Evolutionary conservation across 108 stramenopile species (phyloP), one percentile per base, ranked within the genome.

Genomic region (Skeletonema menzelii): DNA sequence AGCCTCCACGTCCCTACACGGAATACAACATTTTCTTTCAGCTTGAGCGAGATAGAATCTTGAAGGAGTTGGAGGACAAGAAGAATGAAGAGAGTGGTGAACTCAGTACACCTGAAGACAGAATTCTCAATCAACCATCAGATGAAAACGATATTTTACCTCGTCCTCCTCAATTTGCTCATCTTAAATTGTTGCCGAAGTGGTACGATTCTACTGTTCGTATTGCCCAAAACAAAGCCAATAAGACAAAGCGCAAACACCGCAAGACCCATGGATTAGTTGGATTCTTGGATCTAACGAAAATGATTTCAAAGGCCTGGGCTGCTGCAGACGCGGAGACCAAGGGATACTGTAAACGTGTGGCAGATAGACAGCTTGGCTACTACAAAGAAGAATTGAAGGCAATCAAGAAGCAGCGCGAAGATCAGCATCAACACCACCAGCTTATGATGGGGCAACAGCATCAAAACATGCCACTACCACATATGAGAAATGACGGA

Each of bases 241-340:
- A 70, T 22, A 79, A 72, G 32, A 49, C 69, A 11, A 70, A 65
- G 42, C 65, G 77, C 37, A 79, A 70, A 49, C 77, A 79, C 56
- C 70, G 77, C 17, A 79, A 79, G 59, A 79, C 77, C 38, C 77
- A 79, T 61, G 77, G 77, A 6, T 60, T 79, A 5, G 70, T 79
- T 3, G 70, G 77, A 7, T 79, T 79, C 62, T 60, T 79, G 55
- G 77, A 78, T 40, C 34, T 79, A 26, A 72, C 77, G 15, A 64
- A 65, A 44, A 70, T 65, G 32, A 67, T 82, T 72, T 60, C 90
- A 77, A 77, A 88, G 74, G 38, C 87, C 63, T 65, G 88, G 83
- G 31, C 77, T 75, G 76, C 86, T 40, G 27, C 83, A 76, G 65
- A 88, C 76, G 60, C 46, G 20, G 56, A 81, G 47, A 59, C 87